Evolutionary conservation across 2,329 filamentous ascomycete genomes (phyloP).

Genomic region (Aspergillus sp.): DNA sequence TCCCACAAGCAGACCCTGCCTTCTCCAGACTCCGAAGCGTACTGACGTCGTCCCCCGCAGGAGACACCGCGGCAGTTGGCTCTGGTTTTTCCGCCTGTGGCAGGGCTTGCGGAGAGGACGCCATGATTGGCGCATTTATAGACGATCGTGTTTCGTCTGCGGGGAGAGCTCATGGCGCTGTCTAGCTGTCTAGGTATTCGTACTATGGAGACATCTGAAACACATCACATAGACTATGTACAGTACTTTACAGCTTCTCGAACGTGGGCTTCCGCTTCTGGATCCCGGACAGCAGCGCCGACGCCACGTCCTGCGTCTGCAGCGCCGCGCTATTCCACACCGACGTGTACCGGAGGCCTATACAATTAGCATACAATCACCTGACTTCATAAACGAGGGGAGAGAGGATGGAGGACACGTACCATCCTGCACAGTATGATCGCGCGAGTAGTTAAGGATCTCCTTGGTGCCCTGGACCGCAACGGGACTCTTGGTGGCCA

Average conservation of each 20-base stretch:
- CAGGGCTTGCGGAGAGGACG: not conserved
- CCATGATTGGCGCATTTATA: not conserved
- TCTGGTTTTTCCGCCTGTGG: not conserved
- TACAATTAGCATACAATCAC: not conserved
- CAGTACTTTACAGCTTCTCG: slow-evolving; percentile 66
- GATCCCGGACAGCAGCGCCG: slow-evolving; percentile 72
- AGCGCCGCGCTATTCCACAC: slow-evolving; percentile 85
- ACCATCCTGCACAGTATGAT: slow-evolving; percentile 76
- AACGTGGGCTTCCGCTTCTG: slow-evolving; percentile 79
- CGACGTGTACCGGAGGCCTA: slow-evolving; percentile 75
- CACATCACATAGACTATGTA: not conserved
- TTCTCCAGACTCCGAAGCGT: no score
- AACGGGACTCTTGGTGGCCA: slow-evolving; percentile 82
- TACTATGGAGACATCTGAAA: no score
- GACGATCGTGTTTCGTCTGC: not conserved
- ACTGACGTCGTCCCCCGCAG: no score
- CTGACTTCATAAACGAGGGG: not conserved
- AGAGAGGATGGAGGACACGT: slow-evolving; percentile 39
- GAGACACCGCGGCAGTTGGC: not conserved
- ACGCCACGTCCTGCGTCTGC: slow-evolving; percentile 74
- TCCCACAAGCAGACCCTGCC: no score
- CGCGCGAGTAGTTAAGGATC: slow-evolving; percentile 76
- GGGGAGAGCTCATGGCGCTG: not conserved
- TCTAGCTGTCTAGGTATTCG: not conserved
- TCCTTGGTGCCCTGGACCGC: slow-evolving; percentile 87